Conservation (phyloP, 176 grass and related monocot species). For the Poa pratensis region DNA sequence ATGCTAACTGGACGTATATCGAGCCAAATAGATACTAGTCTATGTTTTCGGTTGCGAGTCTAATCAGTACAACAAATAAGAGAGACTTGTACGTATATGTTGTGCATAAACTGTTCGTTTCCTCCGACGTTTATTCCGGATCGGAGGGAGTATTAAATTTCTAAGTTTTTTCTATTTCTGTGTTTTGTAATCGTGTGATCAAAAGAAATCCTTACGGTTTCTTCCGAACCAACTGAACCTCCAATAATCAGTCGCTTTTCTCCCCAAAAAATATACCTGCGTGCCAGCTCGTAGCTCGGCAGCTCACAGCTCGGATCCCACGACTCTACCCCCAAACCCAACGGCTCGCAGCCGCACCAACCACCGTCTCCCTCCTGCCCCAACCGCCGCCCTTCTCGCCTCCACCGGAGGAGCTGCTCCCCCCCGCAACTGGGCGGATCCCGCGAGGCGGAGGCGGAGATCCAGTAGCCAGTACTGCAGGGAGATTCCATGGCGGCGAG, state of each 20-base stretch:
- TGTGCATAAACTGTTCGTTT: no score
- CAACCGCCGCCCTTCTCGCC: slow-evolving; percentile 38
- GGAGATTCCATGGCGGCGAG: slow-evolving; percentile 59
- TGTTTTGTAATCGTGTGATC: no score
- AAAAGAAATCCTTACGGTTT: no score
- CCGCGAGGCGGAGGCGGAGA: background rate
- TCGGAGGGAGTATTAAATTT: no score
- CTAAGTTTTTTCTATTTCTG: no score
- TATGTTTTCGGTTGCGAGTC: no score
- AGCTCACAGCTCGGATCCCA: slow-evolving; percentile 30
- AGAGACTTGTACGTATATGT: no score
- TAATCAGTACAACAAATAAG: no score
- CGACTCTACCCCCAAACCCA: slow-evolving; percentile 30
- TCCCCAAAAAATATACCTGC: background rate
- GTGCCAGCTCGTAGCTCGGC: background rate
- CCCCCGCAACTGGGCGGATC: background rate
- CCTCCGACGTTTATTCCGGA: no score
- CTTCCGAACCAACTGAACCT: no score
- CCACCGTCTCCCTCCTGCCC: background rate
- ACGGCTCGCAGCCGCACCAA: slow-evolving; percentile 42
- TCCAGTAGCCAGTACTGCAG: background rate
- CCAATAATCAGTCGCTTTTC: background rate
- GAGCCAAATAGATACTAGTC: no score
- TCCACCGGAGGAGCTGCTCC: slow-evolving; percentile 18
- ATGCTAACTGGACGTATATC: no score